A percentile compares a stretch with the other conserved stretches of the same genome.
phyloP scores from a whole-genome alignment of 2,329 filamentous ascomycete species.

The Pyrenochaeta sp. region DNA sequence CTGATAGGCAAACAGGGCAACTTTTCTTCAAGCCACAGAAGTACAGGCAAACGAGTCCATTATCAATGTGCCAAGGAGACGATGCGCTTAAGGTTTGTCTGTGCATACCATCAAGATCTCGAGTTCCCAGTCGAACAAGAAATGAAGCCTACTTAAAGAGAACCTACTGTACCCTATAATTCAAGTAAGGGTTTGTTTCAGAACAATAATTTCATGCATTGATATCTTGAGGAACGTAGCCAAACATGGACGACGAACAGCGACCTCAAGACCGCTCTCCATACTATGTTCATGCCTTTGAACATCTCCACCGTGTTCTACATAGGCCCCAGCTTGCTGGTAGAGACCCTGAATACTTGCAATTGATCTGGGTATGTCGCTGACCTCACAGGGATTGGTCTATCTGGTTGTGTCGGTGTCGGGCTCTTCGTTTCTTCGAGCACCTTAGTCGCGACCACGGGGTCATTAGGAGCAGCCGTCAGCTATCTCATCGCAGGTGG shows the following conservation, averaged over 20 bases:
- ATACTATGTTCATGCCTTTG: conserved; percentile 23
- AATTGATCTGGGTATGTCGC: not conserved
- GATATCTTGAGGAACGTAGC: not conserved
- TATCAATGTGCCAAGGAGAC: not conserved
- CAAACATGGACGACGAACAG: conserved; percentile 8
- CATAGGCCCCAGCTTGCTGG: conserved; percentile 30
- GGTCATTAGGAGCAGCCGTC: conserved; percentile 29
- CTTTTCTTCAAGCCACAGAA: not conserved
- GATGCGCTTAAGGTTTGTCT: not conserved
- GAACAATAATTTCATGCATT: not conserved
- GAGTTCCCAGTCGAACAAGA: not conserved
- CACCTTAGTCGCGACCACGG: conserved; percentile 24
- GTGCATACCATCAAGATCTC: not conserved
- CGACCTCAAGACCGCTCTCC: conserved; percentile 29
- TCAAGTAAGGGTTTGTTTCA: not conserved
- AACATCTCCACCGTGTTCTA: conserved; percentile 31
- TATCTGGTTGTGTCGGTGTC: conserved; percentile 30
- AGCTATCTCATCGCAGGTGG: conserved; percentile 31
- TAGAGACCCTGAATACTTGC: not conserved
- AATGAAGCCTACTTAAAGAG: not conserved
- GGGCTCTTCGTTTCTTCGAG: conserved; percentile 30
- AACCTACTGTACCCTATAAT: not conserved
- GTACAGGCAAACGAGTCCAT: not conserved
- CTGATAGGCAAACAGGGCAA: not conserved
- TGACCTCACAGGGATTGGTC: conserved; percentile 26